Evolutionary conservation across 345 rosid genomes (phyloP).

Genomic region (Gossypium rotundifolium): DNA sequence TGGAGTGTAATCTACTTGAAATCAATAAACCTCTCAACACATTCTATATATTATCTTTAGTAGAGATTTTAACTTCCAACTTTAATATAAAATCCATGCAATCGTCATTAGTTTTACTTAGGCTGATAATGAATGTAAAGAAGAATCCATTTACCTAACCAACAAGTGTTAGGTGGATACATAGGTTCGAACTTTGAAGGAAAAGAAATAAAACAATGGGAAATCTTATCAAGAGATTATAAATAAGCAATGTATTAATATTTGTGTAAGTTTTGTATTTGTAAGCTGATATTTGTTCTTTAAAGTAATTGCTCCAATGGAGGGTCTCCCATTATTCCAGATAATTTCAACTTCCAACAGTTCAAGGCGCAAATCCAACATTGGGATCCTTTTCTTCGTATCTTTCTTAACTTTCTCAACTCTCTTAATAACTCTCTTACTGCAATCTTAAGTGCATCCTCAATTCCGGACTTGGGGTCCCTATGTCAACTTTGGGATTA

Average conservation of each 20-base stretch:
- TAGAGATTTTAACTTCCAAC: no score
- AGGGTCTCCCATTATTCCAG: background rate
- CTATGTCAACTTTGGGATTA: conserved; percentile 45
- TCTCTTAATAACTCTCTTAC: conserved; percentile 30
- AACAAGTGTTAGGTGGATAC: no score
- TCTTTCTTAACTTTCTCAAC: conserved; percentile 20
- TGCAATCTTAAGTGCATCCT: conserved; percentile 53
- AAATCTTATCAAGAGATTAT: background rate
- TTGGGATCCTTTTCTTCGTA: conserved; percentile 20
- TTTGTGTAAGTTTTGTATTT: no score
- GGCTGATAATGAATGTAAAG: no score
- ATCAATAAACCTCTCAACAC: no score
- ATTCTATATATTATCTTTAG: no score
- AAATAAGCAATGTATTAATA: no score
- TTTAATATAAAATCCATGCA: no score
- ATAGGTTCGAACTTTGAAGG: no score
- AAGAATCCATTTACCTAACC: no score
- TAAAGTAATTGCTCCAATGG: background rate
- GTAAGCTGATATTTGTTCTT: background rate
- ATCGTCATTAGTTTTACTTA: no score
- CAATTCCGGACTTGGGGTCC: conserved; percentile 24
- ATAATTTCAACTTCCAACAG: background rate
- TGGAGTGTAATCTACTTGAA: no score
- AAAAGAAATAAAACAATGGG: background rate
- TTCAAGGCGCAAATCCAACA: conserved; percentile 14